Evolutionary conservation across 1,284 basidiomycete genomes (phyloP), one percentile per base, ranked within the genome.

Genomic region (Apiotrichum gamsii): DNA sequence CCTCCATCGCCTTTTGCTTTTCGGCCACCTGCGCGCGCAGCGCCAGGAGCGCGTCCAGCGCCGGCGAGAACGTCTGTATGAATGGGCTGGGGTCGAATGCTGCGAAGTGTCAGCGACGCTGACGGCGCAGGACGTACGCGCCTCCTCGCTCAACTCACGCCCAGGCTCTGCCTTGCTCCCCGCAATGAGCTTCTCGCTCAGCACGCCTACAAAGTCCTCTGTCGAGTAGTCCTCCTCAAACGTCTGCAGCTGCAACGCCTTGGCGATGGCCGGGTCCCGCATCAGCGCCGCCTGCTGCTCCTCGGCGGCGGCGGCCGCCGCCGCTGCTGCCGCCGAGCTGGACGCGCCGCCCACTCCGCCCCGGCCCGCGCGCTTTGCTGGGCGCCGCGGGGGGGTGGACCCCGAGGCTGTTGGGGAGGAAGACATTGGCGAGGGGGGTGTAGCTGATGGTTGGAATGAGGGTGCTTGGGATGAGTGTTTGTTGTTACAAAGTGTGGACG

Each of bases 81-180:
- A 97, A 96, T 0, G 95, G 90, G 58, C 84, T 82, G 0, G 94
- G 90, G 65, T 96, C 84, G 69, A 97, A 96, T 2, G 93, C 90
- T 93, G 58, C 16, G 8, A 8, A 36, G 47, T n/a, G n/a, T 43
- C 30, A 38, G 40, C n/a, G n/a, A n/a, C n/a, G n/a, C 33, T 28
- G 25, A 6, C 24, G 51, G 30, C 8, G 8, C 14, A 8, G 23
- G 1, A 28, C 3, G 8, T 24, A 14, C 29, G 38, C 13, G 16
- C 1, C 13, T 14, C 41, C 20, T 9, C 24, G 14, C 13, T 13
- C 15, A 5, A 58, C 88, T 59, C 73, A 91, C 89, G 87, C 41
- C 87, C 89, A 18, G 88, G 77, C 59, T 83, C 81, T 19, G 78
- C 79, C 67, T 89, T 88, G 35, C 89, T 91, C 56, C 86, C 81